Conservation (phyloP, 768 basidiomycete genomes). For the Saitozyma sp. region DNA sequence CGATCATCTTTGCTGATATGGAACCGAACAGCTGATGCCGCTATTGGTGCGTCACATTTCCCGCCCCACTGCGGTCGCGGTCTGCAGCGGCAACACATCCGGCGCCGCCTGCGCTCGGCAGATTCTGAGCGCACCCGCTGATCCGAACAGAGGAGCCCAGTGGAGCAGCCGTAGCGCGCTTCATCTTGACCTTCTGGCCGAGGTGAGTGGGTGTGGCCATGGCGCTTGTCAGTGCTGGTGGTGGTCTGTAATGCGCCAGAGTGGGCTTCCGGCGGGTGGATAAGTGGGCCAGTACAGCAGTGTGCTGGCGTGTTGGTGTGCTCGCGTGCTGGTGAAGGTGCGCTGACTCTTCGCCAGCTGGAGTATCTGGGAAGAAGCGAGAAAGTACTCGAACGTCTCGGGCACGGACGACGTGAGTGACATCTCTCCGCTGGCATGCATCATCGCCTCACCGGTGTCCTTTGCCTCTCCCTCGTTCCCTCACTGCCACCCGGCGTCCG, state of each 20-base stretch:
- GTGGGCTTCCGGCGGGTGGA: no score
- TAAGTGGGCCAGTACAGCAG: no score
- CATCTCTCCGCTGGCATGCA: neutral
- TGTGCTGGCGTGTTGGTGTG: neutral
- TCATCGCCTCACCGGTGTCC: neutral
- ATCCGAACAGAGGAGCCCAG: conserved; percentile 17
- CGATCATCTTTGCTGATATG: neutral
- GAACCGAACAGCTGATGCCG: conserved; percentile 43
- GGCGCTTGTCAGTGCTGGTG: no score
- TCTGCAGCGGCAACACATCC: no score
- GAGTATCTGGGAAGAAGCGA: conserved; percentile 50
- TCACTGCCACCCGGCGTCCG: neutral
- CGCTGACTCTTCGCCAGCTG: no score
- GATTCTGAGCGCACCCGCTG: conserved; percentile 5
- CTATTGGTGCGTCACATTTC: conserved; percentile 43
- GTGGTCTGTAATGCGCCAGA: no score
- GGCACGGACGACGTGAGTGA: conserved; percentile 50
- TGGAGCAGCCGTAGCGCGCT: conserved; percentile 22
- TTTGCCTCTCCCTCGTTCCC: neutral
- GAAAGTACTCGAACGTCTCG: conserved; percentile 48
- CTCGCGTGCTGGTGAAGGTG: neutral
- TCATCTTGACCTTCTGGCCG: conserved; percentile 32
- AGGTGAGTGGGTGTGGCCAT: conserved; percentile 14
- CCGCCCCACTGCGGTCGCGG: no score
- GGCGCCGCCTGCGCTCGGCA: no score